These are phyloP conservation scores for Boletus fagicola DNA, from an alignment of 768 basidiomycete species.

Conservation along the genomic window DNA sequence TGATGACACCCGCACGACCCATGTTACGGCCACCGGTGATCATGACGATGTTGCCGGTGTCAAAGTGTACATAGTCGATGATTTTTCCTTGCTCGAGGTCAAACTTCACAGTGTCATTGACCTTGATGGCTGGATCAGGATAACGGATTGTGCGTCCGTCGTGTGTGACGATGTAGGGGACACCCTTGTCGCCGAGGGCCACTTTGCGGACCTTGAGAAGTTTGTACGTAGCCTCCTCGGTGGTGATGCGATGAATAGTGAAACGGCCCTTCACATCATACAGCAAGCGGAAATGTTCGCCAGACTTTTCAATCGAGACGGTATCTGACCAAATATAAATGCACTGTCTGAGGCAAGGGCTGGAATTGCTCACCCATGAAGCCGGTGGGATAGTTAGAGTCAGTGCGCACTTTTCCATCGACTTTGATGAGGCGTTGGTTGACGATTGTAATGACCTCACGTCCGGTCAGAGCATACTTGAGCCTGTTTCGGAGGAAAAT, in stretches of 20 bases:
- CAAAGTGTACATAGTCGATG: constrained; percentile 89
- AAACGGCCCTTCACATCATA: constrained; percentile 99
- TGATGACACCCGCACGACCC: constrained; percentile 95
- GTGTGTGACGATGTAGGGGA: constrained; percentile 97
- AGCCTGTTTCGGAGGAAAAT: constrained; percentile 98
- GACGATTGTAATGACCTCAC: constrained; percentile 94
- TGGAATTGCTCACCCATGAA: constrained; percentile 78
- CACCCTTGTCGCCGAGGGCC: constrained; percentile 88
- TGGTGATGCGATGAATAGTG: constrained; percentile 98
- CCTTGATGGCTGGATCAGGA: constrained; percentile 92
- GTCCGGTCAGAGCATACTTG: constrained; percentile 97
- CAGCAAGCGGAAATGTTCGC: constrained; percentile 98
- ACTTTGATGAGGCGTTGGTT: constrained; percentile 98
- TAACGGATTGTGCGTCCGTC: constrained; percentile 99
- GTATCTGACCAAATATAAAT: constrained; percentile 60
- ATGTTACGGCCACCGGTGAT: constrained; percentile 99
- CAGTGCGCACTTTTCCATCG: constrained; percentile 97
- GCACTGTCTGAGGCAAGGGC: neutral
- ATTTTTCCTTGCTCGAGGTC: constrained; percentile 96
- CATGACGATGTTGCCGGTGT: constrained; percentile 95
- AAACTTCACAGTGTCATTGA: constrained; percentile 97
- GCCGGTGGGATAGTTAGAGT: constrained; percentile 93
- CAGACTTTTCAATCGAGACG: constrained; percentile 95
- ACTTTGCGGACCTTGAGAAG: constrained; percentile 92
- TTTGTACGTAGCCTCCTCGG: constrained; percentile 96